Base-by-base conservation (phyloP, 306 rosid genomes). In the Carpinus viminea region DNA sequence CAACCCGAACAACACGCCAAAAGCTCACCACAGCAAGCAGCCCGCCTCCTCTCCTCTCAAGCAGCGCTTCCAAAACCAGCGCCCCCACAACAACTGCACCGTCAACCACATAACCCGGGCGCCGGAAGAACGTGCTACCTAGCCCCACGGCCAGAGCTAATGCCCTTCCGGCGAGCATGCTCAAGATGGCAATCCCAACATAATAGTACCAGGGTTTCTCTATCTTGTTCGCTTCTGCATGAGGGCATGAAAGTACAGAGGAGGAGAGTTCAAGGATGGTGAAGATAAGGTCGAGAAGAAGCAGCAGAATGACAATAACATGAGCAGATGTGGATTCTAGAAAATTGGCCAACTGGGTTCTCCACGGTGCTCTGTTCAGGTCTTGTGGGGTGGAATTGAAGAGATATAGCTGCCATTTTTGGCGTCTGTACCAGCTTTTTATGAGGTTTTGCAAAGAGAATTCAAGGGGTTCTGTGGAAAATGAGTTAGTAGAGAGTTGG, bases 1-100 rank as follows among this genome's bases (percentile, higher is more conserved):
- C 83, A 11, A 93, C 86, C 81, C 97, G 86, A 48, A 91, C 83
- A 18, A 93, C 85, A 10, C 98, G 88, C 95, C 98, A 93, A 73
- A 93, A 83, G 74, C 94, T 91, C 77, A 84, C 94, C 43, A 90
- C 80, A 41, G 86, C 80, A 71, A 93, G 81, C 65, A 91, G 70
- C 43, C 97, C 93, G 6, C 98, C 95, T 12, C 97, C 97, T 46
- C 78, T 79, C 53, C 83, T 68, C 80, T 81, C 91, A 45, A 90
- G 16, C 54, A 86, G 74, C 2, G 50, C 81, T 78, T 93, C 97
- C 82, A 93, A 79, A 72, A 85, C 60, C 45, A 93, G 48, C 2
- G 98, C 97, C 24, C 79, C 95, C 2, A 54, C 45, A 10, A 68
- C 83, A 36, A 91, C 93, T 34, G 81, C 78, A 1, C 91, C 89